Evolutionary conservation across 352 stramenopile genomes (phyloP).

Genomic region (Pythium utonaiense): DNA sequence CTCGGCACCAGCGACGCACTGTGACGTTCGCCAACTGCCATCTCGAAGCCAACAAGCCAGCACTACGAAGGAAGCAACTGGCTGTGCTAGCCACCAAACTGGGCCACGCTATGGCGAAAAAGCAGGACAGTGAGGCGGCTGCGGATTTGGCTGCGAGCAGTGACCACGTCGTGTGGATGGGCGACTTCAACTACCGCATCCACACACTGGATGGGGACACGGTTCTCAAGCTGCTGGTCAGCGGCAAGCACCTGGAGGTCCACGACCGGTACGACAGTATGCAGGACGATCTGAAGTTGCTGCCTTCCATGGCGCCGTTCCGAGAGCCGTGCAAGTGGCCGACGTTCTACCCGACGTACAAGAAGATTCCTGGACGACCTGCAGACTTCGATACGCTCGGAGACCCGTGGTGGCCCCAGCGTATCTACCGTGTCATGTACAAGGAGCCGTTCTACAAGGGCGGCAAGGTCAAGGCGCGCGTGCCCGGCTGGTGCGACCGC

Average conservation of each 20-base stretch:
- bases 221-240: conserved; percentile 41
- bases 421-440: conserved; percentile 51
- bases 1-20: conserved; percentile 23
- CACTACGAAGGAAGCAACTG: conserved; percentile 52
- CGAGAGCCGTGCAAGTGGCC: conserved; percentile 57
- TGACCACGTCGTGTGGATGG: conserved; percentile 78
- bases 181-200: conserved; percentile 80
- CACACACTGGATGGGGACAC: conserved; percentile 41
- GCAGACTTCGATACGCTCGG: conserved; percentile 18
- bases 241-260: conserved; percentile 44
- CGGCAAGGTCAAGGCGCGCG: conserved; percentile 50
- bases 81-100: conserved; percentile 41
- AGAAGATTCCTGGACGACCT: conserved; percentile 46
- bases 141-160: conserved; percentile 51
- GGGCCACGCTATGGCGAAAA: conserved; percentile 32
- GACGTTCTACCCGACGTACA: conserved; percentile 79
- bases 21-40: conserved; percentile 71
- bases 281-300: conserved; percentile 38
- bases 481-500: conserved; percentile 69
- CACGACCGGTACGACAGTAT: conserved; percentile 73
- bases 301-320: conserved; percentile 39
- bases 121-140: conserved; percentile 6
- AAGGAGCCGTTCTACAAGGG: conserved; percentile 77
- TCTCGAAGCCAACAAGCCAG: conserved; percentile 57
- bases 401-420: conserved; percentile 43